Evolutionary conservation across 495 filamentous ascomycete genomes (phyloP), one percentile per base, ranked within the genome.

Genomic region (Peziza echinospora): DNA sequence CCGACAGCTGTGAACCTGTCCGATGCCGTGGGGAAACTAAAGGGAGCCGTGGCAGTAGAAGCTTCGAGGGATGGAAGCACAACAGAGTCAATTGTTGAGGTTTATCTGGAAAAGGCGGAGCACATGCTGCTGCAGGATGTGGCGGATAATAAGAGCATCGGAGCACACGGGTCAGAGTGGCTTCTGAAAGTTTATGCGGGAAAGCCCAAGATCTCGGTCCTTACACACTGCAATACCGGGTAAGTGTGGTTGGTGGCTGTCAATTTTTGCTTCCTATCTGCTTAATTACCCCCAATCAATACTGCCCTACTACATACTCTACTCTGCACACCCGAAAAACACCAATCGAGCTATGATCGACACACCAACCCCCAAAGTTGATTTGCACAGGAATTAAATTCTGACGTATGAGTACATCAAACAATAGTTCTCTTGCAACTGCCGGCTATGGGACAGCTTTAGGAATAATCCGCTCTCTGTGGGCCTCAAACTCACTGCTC

Each of bases 151-250:
- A 71, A 77, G 53, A 71, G 65, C 7, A 94, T 97, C 58, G 89
- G 89, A 37, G 65, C 71, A 47, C 67, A 79, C 55, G 89, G 89
- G 9, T 82, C 84, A 3, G 71, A 76, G 52, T 97, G 87, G 82
- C 76, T 97, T 26, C 59, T 70, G 44, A 60, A 19, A 64, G 17
- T 65, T 76, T 51, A 34, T 55, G 51, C 45, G 45, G 53, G 56
- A 40, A 58, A 67, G 25, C 66, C 60, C 41, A 67, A 66, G 57
- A 68, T 76, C 16, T 78, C 77, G 8, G 77, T 96, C 24, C 60
- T 97, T 51, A 97, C 89, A 21, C 89, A 97, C 63, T 97, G 89
- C 64, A 97, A 97, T 61, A 96, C 89, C 2, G 91, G 89, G 72
- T 84, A 67, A 45, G 72, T 57, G 16, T n/a, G n/a, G n/a, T n/a